These are phyloP conservation scores for Letharia lupina DNA, from an alignment of 495 filamentous ascomycete species.

Conservation along the genomic window DNA sequence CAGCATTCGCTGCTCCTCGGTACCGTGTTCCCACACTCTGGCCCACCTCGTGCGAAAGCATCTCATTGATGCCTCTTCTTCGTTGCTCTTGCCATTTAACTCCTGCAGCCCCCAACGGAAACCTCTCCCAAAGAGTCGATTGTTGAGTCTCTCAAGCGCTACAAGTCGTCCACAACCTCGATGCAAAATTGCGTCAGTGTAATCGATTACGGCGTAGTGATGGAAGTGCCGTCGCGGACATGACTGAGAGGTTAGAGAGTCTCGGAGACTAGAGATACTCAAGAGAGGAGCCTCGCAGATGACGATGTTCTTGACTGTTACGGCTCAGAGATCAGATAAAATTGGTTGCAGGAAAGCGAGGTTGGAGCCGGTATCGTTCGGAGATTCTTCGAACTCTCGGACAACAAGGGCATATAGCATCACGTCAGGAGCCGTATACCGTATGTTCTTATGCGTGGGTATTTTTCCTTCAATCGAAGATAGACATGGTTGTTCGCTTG, in stretches of 20 bases:
- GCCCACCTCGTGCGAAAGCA: background rate
- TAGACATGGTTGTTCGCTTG: background rate
- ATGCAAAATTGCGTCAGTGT: background rate
- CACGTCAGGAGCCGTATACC: background rate
- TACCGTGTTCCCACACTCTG: background rate
- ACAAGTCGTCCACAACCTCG: background rate
- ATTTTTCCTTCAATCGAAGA: background rate
- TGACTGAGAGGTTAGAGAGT: background rate
- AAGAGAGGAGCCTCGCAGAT: background rate
- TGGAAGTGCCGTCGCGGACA: background rate
- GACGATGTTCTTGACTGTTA: background rate
- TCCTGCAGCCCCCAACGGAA: background rate
- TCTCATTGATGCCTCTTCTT: background rate
- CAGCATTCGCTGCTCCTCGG: background rate
- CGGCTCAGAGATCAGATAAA: background rate
- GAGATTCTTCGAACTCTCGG: background rate
- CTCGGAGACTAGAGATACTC: background rate
- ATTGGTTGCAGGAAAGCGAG: background rate
- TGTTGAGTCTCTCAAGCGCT: background rate
- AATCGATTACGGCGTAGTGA: background rate
- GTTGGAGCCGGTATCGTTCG: background rate
- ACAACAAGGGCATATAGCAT: background rate
- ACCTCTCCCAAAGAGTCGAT: background rate
- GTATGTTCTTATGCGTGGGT: background rate
- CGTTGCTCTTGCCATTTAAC: background rate